Conservation (phyloP, 139 green algal species). For the Auxenochlorella protothecoides region DNA sequence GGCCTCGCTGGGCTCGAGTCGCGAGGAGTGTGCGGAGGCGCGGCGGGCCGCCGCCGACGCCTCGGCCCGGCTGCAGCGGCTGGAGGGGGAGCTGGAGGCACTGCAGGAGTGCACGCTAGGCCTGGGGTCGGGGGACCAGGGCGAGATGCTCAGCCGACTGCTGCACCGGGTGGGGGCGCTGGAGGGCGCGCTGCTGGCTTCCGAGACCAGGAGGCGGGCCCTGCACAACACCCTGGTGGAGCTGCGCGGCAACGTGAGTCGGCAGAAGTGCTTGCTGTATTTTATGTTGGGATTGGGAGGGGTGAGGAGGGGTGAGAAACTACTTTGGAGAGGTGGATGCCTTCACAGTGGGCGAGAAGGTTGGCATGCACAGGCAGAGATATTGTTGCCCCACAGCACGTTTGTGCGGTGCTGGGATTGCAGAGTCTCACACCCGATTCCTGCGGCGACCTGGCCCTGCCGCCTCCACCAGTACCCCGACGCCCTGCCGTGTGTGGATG, state of each 20-base stretch:
- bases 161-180: conserved; percentile 53
- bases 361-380: too few relatives aligned
- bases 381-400: too few relatives aligned
- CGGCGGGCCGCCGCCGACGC: not conserved
- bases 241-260: conserved; percentile 66
- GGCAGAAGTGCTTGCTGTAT: not conserved
- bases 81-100: conserved; percentile 58
- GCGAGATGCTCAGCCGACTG: conserved; percentile 58
- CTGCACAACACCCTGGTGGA: conserved; percentile 83
- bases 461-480: too few relatives aligned
- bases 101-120: conserved; percentile 44
- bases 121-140: conserved; percentile 49
- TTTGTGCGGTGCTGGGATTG: too few relatives aligned
- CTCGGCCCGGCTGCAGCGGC: not conserved
- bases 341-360: too few relatives aligned
- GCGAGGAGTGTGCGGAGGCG: not conserved
- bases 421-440: too few relatives aligned
- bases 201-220: conserved; percentile 45
- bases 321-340: too few relatives aligned
- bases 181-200: conserved; percentile 43
- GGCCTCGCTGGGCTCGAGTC: too few relatives aligned
- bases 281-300: too few relatives aligned
- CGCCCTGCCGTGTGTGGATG: too few relatives aligned
- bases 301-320: too few relatives aligned
- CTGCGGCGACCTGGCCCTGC: too few relatives aligned